Conservation (phyloP, 805 yeast genomes). For the Candida golubevii region DNA sequence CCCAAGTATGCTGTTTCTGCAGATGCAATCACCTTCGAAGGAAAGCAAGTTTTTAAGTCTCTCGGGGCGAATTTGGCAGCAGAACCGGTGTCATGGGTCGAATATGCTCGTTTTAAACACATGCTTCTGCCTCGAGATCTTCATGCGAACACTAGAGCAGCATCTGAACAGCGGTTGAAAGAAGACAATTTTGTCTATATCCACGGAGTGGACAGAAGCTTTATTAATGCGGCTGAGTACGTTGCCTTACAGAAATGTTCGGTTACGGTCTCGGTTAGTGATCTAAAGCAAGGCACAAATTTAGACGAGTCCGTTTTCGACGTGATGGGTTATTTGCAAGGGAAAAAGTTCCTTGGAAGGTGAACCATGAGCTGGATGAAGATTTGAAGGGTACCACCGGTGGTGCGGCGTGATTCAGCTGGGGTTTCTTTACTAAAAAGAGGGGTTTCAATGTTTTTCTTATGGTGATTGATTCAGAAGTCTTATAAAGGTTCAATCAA, state of each 20-base stretch:
- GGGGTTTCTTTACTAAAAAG: too few relatives aligned
- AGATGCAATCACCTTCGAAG: background rate
- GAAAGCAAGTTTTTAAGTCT: background rate
- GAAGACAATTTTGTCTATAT: background rate
- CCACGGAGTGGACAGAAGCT: background rate
- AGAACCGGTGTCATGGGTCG: background rate
- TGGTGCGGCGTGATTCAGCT: too few relatives aligned
- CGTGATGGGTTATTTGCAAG: background rate
- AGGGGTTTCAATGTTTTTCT: too few relatives aligned
- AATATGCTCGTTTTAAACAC: conserved; percentile 6
- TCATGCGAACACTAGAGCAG: background rate
- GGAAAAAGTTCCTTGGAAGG: background rate
- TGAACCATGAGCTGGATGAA: too few relatives aligned
- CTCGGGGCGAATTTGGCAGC: too few relatives aligned
- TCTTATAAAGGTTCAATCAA: too few relatives aligned
- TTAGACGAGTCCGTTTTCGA: background rate
- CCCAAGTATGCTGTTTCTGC: conserved; percentile 1
- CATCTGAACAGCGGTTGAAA: background rate
- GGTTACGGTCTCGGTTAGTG: conserved; percentile 10
- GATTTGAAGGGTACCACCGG: too few relatives aligned
- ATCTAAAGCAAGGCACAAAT: background rate
- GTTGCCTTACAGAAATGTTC: conserved; percentile 7
- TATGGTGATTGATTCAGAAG: too few relatives aligned
- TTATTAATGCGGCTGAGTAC: conserved; percentile 4
- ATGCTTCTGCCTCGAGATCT: background rate